A percentile compares a stretch with the other conserved stretches of the same genome.
Conservation (phyloP, 108 stramenopile species). For the Cylindrotheca fusiformis region DNA sequence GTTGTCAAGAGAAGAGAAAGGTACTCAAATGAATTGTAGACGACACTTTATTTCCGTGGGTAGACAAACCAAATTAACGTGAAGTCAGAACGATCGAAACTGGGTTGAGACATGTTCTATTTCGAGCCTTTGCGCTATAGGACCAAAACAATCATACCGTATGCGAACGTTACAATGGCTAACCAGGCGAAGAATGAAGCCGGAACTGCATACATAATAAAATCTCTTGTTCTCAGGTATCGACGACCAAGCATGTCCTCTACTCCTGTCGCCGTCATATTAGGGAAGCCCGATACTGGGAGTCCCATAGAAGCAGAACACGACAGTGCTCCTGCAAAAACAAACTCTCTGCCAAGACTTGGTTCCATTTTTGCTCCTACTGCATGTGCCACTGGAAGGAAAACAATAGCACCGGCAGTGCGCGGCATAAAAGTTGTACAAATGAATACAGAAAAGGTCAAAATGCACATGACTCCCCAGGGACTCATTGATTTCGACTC, state of each 20-base stretch:
- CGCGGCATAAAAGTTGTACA: slow-evolving; percentile 9
- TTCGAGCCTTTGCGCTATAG: neutral
- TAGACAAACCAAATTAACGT: neutral
- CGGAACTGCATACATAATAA: slow-evolving; percentile 6
- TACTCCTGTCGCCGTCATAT: slow-evolving; percentile 4
- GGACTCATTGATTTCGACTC: neutral
- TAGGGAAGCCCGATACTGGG: slow-evolving; percentile 6
- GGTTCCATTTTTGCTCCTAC: slow-evolving; percentile 4
- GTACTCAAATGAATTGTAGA: slow-evolving; percentile 44
- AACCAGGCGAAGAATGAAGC: slow-evolving; percentile 5
- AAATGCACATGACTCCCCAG: slow-evolving; percentile 9
- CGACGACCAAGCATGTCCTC: slow-evolving; percentile 4
- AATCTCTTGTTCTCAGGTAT: neutral
- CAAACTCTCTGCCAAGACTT: neutral
- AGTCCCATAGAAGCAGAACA: slow-evolving; percentile 13
- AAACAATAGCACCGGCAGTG: slow-evolving; percentile 7
- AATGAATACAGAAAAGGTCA: neutral
- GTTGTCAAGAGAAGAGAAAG: slow-evolving; percentile 38
- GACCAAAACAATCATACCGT: neutral
- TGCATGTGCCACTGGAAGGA: slow-evolving; percentile 2
- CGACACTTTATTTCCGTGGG: neutral
- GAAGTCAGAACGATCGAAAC: neutral
- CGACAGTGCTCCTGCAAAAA: slow-evolving; percentile 8
- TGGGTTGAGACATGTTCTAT: neutral
- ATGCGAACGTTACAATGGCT: slow-evolving; percentile 2